These are phyloP conservation scores for Aspergillus wentii DNA, from an alignment of 495 filamentous ascomycete genomes.

Conservation along the genomic window DNA sequence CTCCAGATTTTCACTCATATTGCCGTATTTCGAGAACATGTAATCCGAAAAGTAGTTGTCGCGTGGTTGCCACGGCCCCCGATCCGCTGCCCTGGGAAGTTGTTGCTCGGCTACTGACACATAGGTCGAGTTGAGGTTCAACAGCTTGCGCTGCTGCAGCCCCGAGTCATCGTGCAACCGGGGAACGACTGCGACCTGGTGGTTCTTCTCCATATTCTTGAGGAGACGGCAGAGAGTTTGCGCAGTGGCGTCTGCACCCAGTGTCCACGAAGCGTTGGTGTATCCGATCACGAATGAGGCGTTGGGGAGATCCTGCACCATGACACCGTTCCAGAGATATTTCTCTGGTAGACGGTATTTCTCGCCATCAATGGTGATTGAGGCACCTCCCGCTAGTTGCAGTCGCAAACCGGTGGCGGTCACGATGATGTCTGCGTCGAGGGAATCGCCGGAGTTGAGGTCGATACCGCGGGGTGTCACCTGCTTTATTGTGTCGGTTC, in stretches of 20 bases:
- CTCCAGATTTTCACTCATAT: constrained; percentile 34
- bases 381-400: constrained; percentile 45
- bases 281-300: constrained; percentile 53
- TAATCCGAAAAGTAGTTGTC: constrained; percentile 50
- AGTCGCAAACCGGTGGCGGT: constrained; percentile 69
- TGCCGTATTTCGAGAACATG: constrained; percentile 43
- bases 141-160: constrained; percentile 28
- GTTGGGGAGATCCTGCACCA: constrained; percentile 59
- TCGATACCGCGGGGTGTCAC: constrained; percentile 56
- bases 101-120: constrained; percentile 30
- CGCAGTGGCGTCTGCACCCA: constrained; percentile 52
- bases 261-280: constrained; percentile 54
- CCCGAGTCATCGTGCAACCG: constrained; percentile 28
- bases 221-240: constrained; percentile 42
- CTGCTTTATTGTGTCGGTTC: constrained; percentile 62
- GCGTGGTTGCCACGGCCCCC: constrained; percentile 51
- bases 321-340: constrained; percentile 54
- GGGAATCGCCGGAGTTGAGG: constrained; percentile 48
- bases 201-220: constrained; percentile 33
- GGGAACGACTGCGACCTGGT: constrained; percentile 33
- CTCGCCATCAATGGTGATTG: constrained; percentile 50
- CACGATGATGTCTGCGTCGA: constrained; percentile 68
- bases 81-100: constrained; percentile 41
- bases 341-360: constrained; percentile 40
- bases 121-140: constrained; percentile 50